Percentiles rank a stretch among this genome's conserved stretches.
phyloP scores from a whole-genome alignment of 352 stramenopile species.

The Pythium dissotocum region DNA sequence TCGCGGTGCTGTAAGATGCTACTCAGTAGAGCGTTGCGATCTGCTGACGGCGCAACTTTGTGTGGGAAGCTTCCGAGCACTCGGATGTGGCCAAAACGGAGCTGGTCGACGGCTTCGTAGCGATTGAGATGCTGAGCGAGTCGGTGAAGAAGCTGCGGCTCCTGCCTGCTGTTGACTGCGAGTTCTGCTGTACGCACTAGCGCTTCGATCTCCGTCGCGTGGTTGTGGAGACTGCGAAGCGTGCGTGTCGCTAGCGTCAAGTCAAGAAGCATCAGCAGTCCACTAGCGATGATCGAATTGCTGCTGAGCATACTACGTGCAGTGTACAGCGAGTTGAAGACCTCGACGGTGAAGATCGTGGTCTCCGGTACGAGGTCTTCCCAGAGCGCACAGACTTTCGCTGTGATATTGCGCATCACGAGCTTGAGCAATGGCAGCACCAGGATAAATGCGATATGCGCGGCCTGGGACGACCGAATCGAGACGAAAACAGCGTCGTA shows the following conservation, averaged over 20 bases:
- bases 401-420: constrained; percentile 31
- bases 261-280: constrained; percentile 28
- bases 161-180: neutral
- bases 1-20: neutral
- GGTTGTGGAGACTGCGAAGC: neutral
- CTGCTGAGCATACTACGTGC: constrained; percentile 31
- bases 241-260: neutral
- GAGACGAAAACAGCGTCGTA: constrained; percentile 17
- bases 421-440: constrained; percentile 26
- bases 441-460: neutral
- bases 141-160: neutral
- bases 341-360: constrained; percentile 37
- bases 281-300: constrained; percentile 24
- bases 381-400: constrained; percentile 17
- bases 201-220: neutral
- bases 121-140: neutral
- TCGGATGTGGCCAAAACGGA: neutral
- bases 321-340: constrained; percentile 37
- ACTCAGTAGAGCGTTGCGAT: neutral
- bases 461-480: neutral
- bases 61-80: neutral
- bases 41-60: neutral
- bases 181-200: neutral
- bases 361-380: constrained; percentile 34
- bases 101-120: neutral